Conservation (phyloP, 805 yeast species). For the Candida tammaniensis region DNA sequence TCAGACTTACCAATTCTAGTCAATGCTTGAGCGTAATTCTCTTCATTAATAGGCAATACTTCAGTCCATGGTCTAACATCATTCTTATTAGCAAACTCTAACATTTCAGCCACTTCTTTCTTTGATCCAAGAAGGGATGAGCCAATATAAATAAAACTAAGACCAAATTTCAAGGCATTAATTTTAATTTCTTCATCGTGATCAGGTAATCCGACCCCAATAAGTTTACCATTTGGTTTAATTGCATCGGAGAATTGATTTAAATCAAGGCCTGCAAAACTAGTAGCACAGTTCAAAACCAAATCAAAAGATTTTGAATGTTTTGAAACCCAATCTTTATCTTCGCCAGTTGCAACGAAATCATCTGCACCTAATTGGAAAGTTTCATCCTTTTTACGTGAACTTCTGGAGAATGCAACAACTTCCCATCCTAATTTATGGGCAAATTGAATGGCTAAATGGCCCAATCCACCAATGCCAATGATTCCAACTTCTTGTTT, state of each 20-base stretch:
- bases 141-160: constrained; percentile 48
- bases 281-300: constrained; percentile 48
- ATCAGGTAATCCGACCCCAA: constrained; percentile 67
- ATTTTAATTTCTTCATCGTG: constrained; percentile 39
- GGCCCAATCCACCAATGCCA: constrained; percentile 69
- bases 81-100: constrained; percentile 60
- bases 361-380: constrained; percentile 53
- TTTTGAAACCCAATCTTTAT: constrained; percentile 23
- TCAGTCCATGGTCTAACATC: constrained; percentile 63
- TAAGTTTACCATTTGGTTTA: constrained; percentile 46
- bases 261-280: constrained; percentile 51
- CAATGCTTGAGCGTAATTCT: constrained; percentile 53
- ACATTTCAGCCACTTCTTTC: constrained; percentile 63
- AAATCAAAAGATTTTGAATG: constrained; percentile 35
- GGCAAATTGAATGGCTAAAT: constrained; percentile 57
- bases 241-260: constrained; percentile 40
- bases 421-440: constrained; percentile 64
- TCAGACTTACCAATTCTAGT: constrained; percentile 53
- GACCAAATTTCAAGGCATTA: constrained; percentile 48
- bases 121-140: constrained; percentile 62
- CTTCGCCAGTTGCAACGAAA: constrained; percentile 47
- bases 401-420: constrained; percentile 52
- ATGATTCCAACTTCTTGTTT: constrained; percentile 58
- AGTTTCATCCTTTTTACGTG: constrained; percentile 51
- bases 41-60: constrained; percentile 51